Base-by-base conservation (phyloP, 2,329 filamentous ascomycete genomes). In the Sporothrix brunneoviolacea region DNA sequence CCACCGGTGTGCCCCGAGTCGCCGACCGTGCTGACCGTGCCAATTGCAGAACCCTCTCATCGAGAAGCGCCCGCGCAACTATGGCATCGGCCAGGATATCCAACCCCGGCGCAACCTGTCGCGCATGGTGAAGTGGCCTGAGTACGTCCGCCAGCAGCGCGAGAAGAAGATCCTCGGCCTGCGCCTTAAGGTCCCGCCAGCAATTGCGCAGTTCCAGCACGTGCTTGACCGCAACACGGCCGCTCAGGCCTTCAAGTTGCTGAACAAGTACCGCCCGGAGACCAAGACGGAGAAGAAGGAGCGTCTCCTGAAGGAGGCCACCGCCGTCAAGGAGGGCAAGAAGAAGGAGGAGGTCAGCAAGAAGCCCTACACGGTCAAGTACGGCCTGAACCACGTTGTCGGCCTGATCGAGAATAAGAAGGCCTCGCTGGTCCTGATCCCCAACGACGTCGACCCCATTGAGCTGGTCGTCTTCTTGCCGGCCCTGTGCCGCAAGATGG, bases 321-420 rank as follows among this genome's bases (percentile, higher is more conserved):
- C 91, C 65, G 94, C 93, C 67, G 83, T 98, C 72, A 84, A 90
- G 72, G 91, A 97, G 75, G 93, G 94, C 74, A 96, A 97, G 88
- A 98, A 97, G 88, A 97, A 97, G 88, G 94, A 98, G 83, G 91
- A 95, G 67, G 91, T 95, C 71, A 88, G 83, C 86, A 97, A 97
- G 89, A 98, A 98, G 88, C 93, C 93, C 68, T 98, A 96, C 77
- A 78, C 86, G 62, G 91, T 93, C 82, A 98, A 98, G 86, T 98
- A 96, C 77, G 93, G 93, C 79, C 85, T 98, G 67, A 98, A 98
- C 86, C 93, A 98, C 82, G 93, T 98, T 61, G 90, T 95, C 62
- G 90, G 88, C 61, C 82, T 95, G 64, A 88, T 95, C 65, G 90
- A 95, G 85, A 96, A 96, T 83, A 98, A 98, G 89, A 98, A 98